Conservation (phyloP, 495 filamentous ascomycete species). For the Xylaria cubensis region DNA sequence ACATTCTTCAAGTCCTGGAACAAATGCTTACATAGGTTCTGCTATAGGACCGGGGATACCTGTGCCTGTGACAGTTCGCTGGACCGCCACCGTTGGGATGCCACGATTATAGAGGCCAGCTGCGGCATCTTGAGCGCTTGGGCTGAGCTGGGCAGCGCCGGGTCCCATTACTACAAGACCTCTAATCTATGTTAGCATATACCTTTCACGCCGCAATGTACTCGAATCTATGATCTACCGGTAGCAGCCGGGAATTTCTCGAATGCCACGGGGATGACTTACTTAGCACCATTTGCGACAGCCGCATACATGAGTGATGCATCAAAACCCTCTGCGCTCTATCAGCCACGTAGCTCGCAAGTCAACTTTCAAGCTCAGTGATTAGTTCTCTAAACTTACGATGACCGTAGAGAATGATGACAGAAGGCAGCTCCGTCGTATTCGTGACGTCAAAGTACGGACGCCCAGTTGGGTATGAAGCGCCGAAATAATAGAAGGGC, state of each 20-base stretch:
- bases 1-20: background rate
- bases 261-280: background rate
- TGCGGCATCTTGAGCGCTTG: constrained; percentile 26
- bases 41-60: background rate
- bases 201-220: background rate
- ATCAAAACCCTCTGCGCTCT: constrained; percentile 34
- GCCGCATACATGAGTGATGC: constrained; percentile 37
- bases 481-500: constrained; percentile 53
- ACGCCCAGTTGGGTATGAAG: constrained; percentile 45
- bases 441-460: constrained; percentile 44
- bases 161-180: constrained; percentile 36
- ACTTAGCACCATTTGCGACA: constrained; percentile 39
- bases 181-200: background rate
- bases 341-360: background rate
- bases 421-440: constrained; percentile 45
- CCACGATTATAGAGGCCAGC: constrained; percentile 29
- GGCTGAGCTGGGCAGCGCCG: constrained; percentile 33
- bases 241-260: background rate
- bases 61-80: background rate
- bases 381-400: constrained; percentile 27
- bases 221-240: background rate
- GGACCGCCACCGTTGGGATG: constrained; percentile 38
- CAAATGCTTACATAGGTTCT: background rate
- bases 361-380: background rate
- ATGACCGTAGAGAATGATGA: constrained; percentile 50